Percentiles rank a stretch among this genome's conserved stretches.
These are phyloP conservation scores for Turnera subulata DNA, from an alignment of 345 rosid genomes.

Conservation along the genomic window DNA sequence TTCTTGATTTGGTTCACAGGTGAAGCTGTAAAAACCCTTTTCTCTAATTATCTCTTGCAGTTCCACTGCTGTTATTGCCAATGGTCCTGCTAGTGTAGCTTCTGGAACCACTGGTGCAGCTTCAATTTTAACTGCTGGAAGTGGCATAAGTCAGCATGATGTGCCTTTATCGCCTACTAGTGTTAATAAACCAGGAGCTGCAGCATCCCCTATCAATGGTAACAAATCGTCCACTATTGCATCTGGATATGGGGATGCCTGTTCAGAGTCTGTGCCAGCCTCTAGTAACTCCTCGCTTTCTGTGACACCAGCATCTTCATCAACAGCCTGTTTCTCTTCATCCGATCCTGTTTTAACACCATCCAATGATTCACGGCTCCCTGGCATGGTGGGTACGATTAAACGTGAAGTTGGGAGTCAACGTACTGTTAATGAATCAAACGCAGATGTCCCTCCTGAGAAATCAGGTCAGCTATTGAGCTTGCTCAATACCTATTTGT, in stretches of 20 bases:
- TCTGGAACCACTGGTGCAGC: constrained; percentile 25
- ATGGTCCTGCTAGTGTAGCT: constrained; percentile 41
- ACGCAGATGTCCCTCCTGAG: constrained; percentile 33
- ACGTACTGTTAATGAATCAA: constrained; percentile 36
- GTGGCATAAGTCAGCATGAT: constrained; percentile 37
- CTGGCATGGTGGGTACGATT: constrained; percentile 39
- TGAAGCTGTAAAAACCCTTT: constrained; percentile 10
- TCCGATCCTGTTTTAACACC: constrained; percentile 59
- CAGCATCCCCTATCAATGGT: constrained; percentile 30
- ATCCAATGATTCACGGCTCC: constrained; percentile 37
- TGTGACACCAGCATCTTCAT: constrained; percentile 43
- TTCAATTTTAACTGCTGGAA: constrained; percentile 27
- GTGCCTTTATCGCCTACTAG: constrained; percentile 31
- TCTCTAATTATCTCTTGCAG: constrained; percentile 33
- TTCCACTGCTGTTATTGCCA: constrained; percentile 35
- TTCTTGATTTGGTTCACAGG: constrained; percentile 3
- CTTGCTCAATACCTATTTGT: constrained; percentile 10
- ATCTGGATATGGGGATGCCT: constrained; percentile 39
- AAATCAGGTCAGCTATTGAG: constrained; percentile 40
- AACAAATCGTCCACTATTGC: constrained; percentile 32
- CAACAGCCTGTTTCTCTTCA: constrained; percentile 51
- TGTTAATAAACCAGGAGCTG: constrained; percentile 30
- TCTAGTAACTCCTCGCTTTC: constrained; percentile 31
- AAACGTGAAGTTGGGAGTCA: constrained; percentile 47
- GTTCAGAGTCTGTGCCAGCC: constrained; percentile 34